These are phyloP conservation scores for Spathaspora jeffriesii DNA, from an alignment of 1,139 yeast genomes.

Conservation along the genomic window DNA sequence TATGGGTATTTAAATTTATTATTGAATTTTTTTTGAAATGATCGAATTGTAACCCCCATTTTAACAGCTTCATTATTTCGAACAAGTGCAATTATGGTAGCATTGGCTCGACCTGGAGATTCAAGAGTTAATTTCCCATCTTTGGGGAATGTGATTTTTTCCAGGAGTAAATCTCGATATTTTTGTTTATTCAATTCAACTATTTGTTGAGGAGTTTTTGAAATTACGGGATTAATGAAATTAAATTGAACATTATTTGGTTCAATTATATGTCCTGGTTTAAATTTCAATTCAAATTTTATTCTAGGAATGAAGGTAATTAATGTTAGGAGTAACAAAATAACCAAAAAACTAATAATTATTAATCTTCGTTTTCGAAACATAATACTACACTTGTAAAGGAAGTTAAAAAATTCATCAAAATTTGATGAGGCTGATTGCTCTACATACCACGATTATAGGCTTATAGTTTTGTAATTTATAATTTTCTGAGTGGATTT, in stretches of 20 bases:
- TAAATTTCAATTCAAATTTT: not conserved
- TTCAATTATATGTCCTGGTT: slow-evolving; percentile 10
- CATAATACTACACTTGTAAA: not conserved
- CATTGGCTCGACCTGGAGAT: slow-evolving; percentile 51
- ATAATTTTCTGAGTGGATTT: not conserved
- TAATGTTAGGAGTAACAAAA: not conserved
- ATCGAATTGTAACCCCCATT: slow-evolving; percentile 52
- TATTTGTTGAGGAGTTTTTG: slow-evolving; percentile 28
- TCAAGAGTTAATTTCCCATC: slow-evolving; percentile 19
- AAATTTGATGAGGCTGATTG: not conserved
- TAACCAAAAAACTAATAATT: not conserved
- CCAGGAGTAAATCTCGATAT: slow-evolving; percentile 31
- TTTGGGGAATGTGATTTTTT: slow-evolving; percentile 49
- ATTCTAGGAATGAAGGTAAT: no score
- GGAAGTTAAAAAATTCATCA: not conserved
- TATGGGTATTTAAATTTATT: slow-evolving; percentile 74
- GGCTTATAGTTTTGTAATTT: not conserved
- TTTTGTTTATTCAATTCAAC: slow-evolving; percentile 31
- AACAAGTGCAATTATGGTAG: slow-evolving; percentile 73
- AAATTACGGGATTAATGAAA: slow-evolving; percentile 28
- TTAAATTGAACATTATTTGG: slow-evolving; percentile 33
- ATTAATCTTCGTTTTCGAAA: not conserved
- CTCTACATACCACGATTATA: not conserved
- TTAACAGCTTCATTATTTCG: slow-evolving; percentile 58
- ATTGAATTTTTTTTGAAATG: slow-evolving; percentile 68